Evolutionary conservation across 805 yeast genomes (phyloP).

Genomic region (Myxozyma melibiosi): DNA sequence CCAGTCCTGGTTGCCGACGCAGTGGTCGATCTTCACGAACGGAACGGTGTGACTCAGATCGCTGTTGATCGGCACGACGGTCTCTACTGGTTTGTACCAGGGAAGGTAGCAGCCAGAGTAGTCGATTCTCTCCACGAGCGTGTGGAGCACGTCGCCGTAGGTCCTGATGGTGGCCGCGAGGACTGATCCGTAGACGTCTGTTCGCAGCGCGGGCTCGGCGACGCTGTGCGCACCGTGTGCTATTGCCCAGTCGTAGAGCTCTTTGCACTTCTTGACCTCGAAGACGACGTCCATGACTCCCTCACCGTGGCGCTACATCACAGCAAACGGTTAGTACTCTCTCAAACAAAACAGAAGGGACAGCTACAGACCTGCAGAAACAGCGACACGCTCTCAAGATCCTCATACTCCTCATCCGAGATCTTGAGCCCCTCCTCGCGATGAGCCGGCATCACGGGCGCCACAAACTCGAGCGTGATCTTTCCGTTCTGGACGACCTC

Average conservation of each 20-base stretch:
- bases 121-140: constrained; percentile 55
- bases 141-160: constrained; percentile 69
- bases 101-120: constrained; percentile 57
- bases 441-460: constrained; percentile 47
- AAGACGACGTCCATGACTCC: constrained; percentile 80
- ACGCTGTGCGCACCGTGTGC: constrained; percentile 54
- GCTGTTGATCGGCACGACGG: background rate
- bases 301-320: constrained; percentile 62
- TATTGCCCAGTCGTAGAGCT: constrained; percentile 52
- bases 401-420: constrained; percentile 20
- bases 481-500: constrained; percentile 64
- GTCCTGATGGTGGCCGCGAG: constrained; percentile 55
- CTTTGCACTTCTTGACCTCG: constrained; percentile 55
- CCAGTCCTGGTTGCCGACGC: constrained; percentile 81
- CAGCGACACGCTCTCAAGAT: constrained; percentile 6
- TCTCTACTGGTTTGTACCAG: constrained; percentile 41
- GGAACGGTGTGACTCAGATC: constrained; percentile 36
- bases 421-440: constrained; percentile 35
- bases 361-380: constrained; percentile 7
- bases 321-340: background rate
- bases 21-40: constrained; percentile 64
- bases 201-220: constrained; percentile 37
- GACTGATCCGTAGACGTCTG: constrained; percentile 56
- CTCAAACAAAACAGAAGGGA: background rate
- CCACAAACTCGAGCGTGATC: constrained; percentile 52